Evolutionary conservation across 768 basidiomycete genomes (phyloP), one percentile per base, ranked within the genome.

Genomic region (Amanita phalloides): DNA sequence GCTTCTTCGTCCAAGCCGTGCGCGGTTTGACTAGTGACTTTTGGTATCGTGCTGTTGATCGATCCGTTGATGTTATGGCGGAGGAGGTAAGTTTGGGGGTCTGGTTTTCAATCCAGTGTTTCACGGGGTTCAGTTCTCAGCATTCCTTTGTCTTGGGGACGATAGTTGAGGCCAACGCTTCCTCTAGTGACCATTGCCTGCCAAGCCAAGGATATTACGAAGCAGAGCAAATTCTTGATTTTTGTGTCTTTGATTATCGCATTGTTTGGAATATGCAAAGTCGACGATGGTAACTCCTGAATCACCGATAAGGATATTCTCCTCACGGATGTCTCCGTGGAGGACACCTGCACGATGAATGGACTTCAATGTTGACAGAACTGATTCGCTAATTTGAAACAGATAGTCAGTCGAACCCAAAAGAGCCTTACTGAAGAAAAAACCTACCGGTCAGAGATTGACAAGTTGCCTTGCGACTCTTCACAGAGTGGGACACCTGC

Each of bases 321-420:
- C 55, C 55, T n/a, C 32, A 50, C 55, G 55, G 53, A 58, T 45
- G 39, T 58, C 57, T 36, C 57, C 57, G 28, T 58, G 57, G 41
- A 58, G 57, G 52, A 58, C 56, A 20, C 49, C 53, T 26, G 57
- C 57, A 33, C 45, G 14, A 53, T 58, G 57, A 50, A 58, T 58
- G 42, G 55, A 53, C 28, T 45, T 43, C 44, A 58, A 53, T 32
- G 55, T 51, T 32, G 51, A 45, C 26, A 58, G 48, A 38, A 49
- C 52, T 23, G 55, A 48, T 54, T 53, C 46, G n/a, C 57, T 57
- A 38, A 47, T 50, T 55, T 45, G 23, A 28, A 54, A 55, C 41
- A 33, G 48, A 43, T 52, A 49, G 44, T 30, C 38, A 47, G 32
- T 53, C 28, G 2, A 25, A 25, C 25, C 25, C 25, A 38, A 55